Percentiles rank a stretch among this genome's conserved stretches.
These are phyloP conservation scores for Ceratocystiopsis minuta DNA, from an alignment of 2,329 filamentous ascomycete genomes.

Conservation along the genomic window DNA sequence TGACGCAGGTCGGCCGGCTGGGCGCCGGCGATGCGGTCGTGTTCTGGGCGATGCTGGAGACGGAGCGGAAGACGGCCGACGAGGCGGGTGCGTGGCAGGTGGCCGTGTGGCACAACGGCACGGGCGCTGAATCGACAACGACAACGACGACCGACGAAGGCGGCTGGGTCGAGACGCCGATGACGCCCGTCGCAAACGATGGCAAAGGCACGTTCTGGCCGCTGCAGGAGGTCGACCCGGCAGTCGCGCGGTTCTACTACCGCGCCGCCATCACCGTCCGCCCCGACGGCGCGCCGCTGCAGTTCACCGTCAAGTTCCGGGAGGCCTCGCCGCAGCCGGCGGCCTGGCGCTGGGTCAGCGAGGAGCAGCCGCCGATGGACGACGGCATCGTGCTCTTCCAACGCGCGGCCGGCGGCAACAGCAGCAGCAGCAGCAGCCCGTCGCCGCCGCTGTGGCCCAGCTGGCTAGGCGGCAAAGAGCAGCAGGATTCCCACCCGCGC, in stretches of 20 bases:
- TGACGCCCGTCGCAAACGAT: no score
- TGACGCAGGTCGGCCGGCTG: conserved; percentile 34
- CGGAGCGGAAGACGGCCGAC: conserved; percentile 37
- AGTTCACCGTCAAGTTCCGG: conserved; percentile 58
- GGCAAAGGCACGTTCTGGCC: conserved; percentile 5
- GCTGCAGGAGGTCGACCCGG: conserved; percentile 25
- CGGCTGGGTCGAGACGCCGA: no score
- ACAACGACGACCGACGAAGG: neutral
- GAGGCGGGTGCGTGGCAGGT: conserved; percentile 43
- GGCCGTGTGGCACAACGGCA: conserved; percentile 48
- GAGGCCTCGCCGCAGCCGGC: conserved; percentile 31
- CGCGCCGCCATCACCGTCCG: conserved; percentile 21
- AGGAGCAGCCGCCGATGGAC: conserved; percentile 35
- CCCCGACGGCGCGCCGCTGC: conserved; percentile 27
- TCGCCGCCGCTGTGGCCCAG: no score
- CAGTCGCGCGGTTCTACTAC: conserved; percentile 33
- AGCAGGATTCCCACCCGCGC: no score
- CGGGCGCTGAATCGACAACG: no score
- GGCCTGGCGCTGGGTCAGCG: conserved; percentile 53
- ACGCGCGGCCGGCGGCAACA: no score
- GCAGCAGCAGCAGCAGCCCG: no score
- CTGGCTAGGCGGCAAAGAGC: no score
- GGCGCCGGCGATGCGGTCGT: conserved; percentile 22
- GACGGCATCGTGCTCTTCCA: conserved; percentile 47
- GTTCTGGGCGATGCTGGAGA: conserved; percentile 55